phyloP scores from a whole-genome alignment of 1,284 basidiomycete species.

The Chalciporus sp. region DNA sequence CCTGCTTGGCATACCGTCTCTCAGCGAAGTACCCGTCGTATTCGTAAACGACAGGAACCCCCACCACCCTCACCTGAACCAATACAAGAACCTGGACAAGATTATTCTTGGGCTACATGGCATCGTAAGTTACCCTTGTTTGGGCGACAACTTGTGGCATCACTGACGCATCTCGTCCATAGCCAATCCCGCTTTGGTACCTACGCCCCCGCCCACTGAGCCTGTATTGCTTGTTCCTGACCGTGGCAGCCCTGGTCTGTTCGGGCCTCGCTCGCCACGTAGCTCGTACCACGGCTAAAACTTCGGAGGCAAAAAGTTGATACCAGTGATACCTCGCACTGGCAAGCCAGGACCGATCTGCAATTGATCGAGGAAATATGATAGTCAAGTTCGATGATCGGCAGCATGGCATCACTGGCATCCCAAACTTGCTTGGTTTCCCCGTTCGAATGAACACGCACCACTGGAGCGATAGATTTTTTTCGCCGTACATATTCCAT shows the following conservation, averaged over 20 bases:
- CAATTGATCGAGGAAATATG: too few species aligned
- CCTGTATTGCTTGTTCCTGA: constrained; percentile 59
- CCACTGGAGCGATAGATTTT: too few species aligned
- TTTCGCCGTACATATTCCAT: too few species aligned
- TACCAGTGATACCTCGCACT: too few species aligned
- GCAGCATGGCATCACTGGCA: too few species aligned
- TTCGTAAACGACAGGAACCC: constrained; percentile 41
- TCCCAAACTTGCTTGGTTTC: too few species aligned
- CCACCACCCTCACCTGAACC: constrained; percentile 35
- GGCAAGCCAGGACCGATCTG: too few species aligned
- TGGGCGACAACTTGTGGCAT: constrained; percentile 3
- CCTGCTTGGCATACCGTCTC: constrained; percentile 61
- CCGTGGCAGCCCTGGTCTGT: constrained; percentile 58
- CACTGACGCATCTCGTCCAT: constrained; percentile 10
- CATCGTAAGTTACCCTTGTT: constrained; percentile 53
- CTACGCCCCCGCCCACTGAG: constrained; percentile 53
- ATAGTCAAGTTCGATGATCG: too few species aligned
- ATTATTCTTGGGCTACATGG: constrained; percentile 65
- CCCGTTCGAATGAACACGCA: too few species aligned
- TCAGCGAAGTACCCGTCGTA: constrained; percentile 41
- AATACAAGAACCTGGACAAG: constrained; percentile 40
- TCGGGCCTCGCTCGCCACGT: constrained; percentile 61
- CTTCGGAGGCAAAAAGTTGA: too few species aligned
- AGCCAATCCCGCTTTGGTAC: constrained; percentile 51
- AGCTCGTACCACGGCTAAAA: constrained; percentile 29